Conservation (phyloP, 768 basidiomycete genomes). For the Tricholoma hemisulphureum region DNA sequence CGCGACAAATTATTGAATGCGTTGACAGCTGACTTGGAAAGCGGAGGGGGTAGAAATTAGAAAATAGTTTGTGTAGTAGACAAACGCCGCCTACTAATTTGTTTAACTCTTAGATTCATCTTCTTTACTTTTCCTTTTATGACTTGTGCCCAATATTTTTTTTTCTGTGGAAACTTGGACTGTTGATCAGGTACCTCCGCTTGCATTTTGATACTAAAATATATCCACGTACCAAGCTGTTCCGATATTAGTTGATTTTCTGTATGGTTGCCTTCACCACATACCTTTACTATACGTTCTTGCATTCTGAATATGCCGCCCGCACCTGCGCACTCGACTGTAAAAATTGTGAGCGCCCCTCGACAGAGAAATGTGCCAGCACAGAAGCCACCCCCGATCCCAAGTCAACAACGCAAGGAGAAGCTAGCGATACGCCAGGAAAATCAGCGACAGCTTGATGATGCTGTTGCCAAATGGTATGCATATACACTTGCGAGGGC, state of each 20-base stretch:
- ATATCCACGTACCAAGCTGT: background rate
- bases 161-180: background rate
- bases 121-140: background rate
- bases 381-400: background rate
- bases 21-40: background rate
- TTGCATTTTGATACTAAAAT: background rate
- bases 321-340: background rate
- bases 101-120: background rate
- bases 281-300: background rate
- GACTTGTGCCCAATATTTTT: background rate
- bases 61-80: background rate
- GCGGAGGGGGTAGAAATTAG: background rate
- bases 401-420: background rate
- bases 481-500: background rate
- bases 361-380: background rate
- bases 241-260: background rate
- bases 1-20: background rate
- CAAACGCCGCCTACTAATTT: background rate
- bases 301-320: background rate
- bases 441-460: background rate
- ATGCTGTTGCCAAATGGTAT: background rate
- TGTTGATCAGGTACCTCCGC: background rate
- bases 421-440: background rate
- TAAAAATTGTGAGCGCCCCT: background rate
- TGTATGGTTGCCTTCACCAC: background rate